These are phyloP conservation scores for Tagetes erecta DNA, from an alignment of 129 eudicot genomes.

Conservation along the genomic window DNA sequence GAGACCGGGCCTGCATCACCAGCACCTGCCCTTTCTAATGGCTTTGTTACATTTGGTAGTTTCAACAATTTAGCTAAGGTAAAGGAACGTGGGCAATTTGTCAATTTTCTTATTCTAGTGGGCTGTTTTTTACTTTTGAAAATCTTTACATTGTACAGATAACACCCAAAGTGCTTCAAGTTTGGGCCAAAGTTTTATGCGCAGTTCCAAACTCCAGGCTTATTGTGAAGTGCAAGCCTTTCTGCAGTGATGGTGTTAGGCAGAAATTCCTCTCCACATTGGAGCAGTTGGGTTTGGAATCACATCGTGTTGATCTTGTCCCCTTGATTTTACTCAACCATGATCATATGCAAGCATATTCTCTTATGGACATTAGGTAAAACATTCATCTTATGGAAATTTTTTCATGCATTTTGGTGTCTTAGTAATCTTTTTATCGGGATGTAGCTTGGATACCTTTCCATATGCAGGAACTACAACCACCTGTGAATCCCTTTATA, in stretches of 20 bases:
- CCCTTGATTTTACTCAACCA: constrained; percentile 93
- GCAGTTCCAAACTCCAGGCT: constrained; percentile 94
- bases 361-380: constrained; percentile 97
- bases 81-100: background rate
- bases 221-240: constrained; percentile 92
- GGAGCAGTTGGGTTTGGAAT: constrained; percentile 96
- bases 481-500: constrained; percentile 92
- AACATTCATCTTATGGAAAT: background rate
- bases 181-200: constrained; percentile 86
- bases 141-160: constrained; percentile 47
- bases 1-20: constrained; percentile 90
- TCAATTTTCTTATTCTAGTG: background rate
- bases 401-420: background rate
- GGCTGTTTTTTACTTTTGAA: constrained; percentile 9
- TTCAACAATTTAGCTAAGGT: constrained; percentile 98
- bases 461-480: constrained; percentile 99
- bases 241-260: constrained; percentile 87
- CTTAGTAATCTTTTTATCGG: constrained; percentile 14
- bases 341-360: constrained; percentile 97
- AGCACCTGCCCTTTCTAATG: constrained; percentile 86
- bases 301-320: constrained; percentile 89
- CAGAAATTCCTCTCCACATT: constrained; percentile 76
- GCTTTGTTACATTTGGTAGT: constrained; percentile 92
- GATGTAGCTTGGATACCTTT: constrained; percentile 86
- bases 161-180: constrained; percentile 92